Evolutionary conservation across 305 asterid genomes (phyloP), one percentile per base, ranked within the genome.

Genomic region (Vinca major): DNA sequence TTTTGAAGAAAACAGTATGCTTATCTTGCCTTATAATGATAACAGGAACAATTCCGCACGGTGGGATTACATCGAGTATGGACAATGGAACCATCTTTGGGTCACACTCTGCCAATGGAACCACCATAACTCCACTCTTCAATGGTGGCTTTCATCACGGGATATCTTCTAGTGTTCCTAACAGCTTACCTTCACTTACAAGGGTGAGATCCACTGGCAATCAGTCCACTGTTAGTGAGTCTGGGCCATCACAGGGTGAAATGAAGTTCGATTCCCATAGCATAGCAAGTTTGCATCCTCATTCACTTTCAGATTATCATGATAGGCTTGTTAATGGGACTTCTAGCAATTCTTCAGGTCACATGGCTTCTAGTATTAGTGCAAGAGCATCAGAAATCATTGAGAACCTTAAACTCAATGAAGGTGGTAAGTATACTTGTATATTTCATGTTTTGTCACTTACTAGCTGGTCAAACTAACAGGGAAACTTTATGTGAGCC

Each of bases 251-350:
- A 21, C 79, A 62, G 71, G 82, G 81, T 73, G 95, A 84, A 79
- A 78, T 69, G 72, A 90, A 81, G 67, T 80, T 83, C 70, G 96
- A 89, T 51, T 74, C 80, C 76, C 88, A 75, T 64, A 82, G 91
- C 56, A 16, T 76, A 55, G 44, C 86, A 53, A 89, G 80, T 86
- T 79, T 77, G 66, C 94, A 84, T 73, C 93, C 97, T 72, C 95
- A 82, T 73, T 87, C 97, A n/a, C 91, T 86, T 73, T 95, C 96
- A 74, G 96, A 92, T 61, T 84, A 81, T 78, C 88, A 81, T 68
- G 93, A 87, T 81, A 85, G 89, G 64, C 78, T 89, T 70, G 73
- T 87, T 79, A 87, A 78, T 81, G 95, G 91, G 62, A 80, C 64
- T 73, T 77, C 81, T 55, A 77, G 81, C 70, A 89, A 82, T 79